Conservation (phyloP, 768 basidiomycete species). For the Serendipita sp. region DNA sequence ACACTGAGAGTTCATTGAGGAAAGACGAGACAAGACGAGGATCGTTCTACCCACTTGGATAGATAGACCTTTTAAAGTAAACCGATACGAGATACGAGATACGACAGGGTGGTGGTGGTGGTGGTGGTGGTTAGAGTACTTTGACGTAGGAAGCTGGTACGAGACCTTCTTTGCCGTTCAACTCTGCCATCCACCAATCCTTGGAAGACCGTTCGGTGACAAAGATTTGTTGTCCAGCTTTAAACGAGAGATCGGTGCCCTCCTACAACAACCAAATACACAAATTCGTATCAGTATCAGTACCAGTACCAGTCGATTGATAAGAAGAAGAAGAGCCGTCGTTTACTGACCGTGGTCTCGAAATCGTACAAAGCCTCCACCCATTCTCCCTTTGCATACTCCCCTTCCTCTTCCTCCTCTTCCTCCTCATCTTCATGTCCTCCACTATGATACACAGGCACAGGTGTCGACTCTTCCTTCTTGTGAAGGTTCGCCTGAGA, state of each 20-base stretch:
- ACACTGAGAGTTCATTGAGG: no score
- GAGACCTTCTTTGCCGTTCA: background rate
- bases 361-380: background rate
- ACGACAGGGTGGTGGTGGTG: no score
- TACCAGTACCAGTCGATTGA: no score
- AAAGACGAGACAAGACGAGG: no score
- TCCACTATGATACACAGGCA: no score
- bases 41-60: no score
- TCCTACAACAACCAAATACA: background rate
- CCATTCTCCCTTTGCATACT: conserved; percentile 1
- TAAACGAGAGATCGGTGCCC: background rate
- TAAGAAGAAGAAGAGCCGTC: no score
- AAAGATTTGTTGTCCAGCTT: background rate
- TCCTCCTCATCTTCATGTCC: background rate
- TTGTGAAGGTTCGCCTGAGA: background rate
- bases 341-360: background rate
- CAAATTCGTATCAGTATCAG: no score
- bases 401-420: background rate
- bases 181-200: conserved; percentile 4
- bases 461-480: background rate
- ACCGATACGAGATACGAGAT: no score
- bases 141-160: background rate
- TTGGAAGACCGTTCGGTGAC: background rate
- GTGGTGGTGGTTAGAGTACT: background rate
- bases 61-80: no score